Percentiles rank a stretch among this genome's conserved stretches.
phyloP scores from a whole-genome alignment of 495 filamentous ascomycete genomes.

The Penicillium maclennaniae region DNA sequence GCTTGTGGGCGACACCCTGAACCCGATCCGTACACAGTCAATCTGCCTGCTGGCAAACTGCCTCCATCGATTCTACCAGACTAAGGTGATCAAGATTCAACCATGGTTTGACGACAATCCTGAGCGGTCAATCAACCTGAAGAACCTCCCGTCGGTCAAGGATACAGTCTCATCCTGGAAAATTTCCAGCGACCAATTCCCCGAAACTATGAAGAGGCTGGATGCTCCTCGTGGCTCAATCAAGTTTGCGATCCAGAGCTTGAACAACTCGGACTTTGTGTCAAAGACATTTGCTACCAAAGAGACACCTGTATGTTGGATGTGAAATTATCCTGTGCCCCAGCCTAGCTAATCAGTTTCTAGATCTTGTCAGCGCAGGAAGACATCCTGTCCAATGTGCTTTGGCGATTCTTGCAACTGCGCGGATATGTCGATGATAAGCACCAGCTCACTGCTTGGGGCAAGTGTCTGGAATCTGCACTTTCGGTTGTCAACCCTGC shows the following conservation, averaged over 20 bases:
- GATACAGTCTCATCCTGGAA: constrained; percentile 69
- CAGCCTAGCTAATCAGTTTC: constrained; percentile 8
- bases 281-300: constrained; percentile 54
- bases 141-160: constrained; percentile 56
- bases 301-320: constrained; percentile 32
- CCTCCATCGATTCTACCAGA: constrained; percentile 75
- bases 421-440: constrained; percentile 77
- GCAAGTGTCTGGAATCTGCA: constrained; percentile 67
- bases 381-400: constrained; percentile 71
- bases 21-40: constrained; percentile 67
- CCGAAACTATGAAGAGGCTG: constrained; percentile 39
- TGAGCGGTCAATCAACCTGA: constrained; percentile 62
- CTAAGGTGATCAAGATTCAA: constrained; percentile 67
- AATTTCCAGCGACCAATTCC: constrained; percentile 51
- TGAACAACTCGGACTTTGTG: constrained; percentile 63
- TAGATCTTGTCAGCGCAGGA: constrained; percentile 50
- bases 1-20: constrained; percentile 68
- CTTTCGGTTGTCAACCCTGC: constrained; percentile 56
- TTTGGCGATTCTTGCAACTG: constrained; percentile 87
- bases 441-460: constrained; percentile 82
- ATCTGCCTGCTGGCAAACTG: constrained; percentile 71
- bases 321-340: not conserved
- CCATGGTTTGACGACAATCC: constrained; percentile 82
- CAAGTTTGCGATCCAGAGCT: constrained; percentile 47
- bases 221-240: constrained; percentile 40